Evolutionary conservation across 495 filamentous ascomycete species (phyloP), one percentile per base, ranked within the genome.

Genomic region (Aspergillus hancockii): DNA sequence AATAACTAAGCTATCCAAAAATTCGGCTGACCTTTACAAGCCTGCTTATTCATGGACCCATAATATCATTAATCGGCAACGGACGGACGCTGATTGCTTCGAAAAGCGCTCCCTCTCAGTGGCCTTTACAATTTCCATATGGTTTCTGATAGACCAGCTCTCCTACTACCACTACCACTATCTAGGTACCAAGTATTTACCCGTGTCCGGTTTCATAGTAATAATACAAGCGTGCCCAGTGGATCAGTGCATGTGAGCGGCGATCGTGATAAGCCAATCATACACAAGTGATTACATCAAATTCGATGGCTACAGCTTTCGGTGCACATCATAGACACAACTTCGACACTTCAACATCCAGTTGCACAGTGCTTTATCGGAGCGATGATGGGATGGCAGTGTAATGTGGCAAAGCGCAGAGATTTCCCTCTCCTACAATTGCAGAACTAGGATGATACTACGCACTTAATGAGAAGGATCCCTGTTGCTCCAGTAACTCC

Each of bases 21-120:
- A 49, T 57, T 57, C 46, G 30, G 55, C 45, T 57, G 45, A 57
- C 46, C 31, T 28, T 28, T 58, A 31, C 56, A 53, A 30, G 31
- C 38, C 28, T 60, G 22, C 21, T 32, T 49, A 36, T 55, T 49
- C 18, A 12, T 19, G 32, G 52, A 61, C 59, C 59, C 59, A 57
- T 61, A 52, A 47, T 56, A 38, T n/a, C 47, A 32, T 55, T 57
- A 22, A 52, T 45, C 52, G 58, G 58, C 31, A 45, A 50, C 58
- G 25, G 31, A 9, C 36, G 40, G 51, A 10, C 36, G 38, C 40
- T 31, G 3, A 16, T 43, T 16, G 52, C 57, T 61, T 61, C 43
- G 60, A 55, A 62, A 59, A 58, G 49, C 32, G 51, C 56, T 41
- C 61, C 32, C 49, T 55, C 38, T 61, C 41, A 63, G 49, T 63